phyloP scores from a whole-genome alignment of 192 early-diverging fungal genomes.

The Coemansia sp. region DNA sequence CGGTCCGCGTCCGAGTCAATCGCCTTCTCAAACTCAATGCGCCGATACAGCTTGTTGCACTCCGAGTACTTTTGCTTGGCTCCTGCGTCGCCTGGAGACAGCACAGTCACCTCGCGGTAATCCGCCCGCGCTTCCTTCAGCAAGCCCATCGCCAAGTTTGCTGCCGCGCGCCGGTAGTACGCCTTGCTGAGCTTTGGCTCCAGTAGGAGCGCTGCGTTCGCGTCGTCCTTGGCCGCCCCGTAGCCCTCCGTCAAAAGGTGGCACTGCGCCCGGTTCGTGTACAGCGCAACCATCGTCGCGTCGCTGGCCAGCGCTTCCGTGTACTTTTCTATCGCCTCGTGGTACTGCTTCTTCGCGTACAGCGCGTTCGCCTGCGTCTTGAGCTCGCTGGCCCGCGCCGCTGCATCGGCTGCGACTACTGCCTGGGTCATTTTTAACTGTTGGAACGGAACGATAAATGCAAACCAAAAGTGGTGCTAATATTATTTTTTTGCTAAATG shows the following conservation, averaged over 20 bases:
- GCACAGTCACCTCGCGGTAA: constrained; percentile 70
- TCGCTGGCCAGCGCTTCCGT: constrained; percentile 82
- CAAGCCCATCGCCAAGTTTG: constrained; percentile 80
- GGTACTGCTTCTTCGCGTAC: constrained; percentile 62
- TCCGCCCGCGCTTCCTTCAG: constrained; percentile 82
- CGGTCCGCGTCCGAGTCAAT: constrained; percentile 60
- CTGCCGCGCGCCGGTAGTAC: constrained; percentile 91
- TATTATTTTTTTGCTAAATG: not conserved
- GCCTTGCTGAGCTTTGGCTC: constrained; percentile 87
- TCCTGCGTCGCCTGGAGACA: constrained; percentile 75
- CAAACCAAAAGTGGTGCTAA: not conserved
- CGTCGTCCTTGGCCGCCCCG: constrained; percentile 78
- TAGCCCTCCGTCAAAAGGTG: constrained; percentile 85
- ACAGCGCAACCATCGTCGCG: constrained; percentile 81
- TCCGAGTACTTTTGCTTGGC: constrained; percentile 77
- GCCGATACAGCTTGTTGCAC: constrained; percentile 88
- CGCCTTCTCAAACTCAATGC: constrained; percentile 90
- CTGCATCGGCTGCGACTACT: constrained; percentile 13
- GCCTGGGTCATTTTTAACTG: constrained; percentile 1
- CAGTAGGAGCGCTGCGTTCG: constrained; percentile 76
- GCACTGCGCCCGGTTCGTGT: constrained; percentile 90
- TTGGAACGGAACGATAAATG: not conserved
- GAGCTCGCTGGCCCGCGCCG: constrained; percentile 15
- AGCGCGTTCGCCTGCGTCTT: constrained; percentile 49
- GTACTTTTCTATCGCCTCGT: constrained; percentile 90